Evolutionary conservation across 139 green algal genomes (phyloP).

Genomic region (Closterium sp.): DNA sequence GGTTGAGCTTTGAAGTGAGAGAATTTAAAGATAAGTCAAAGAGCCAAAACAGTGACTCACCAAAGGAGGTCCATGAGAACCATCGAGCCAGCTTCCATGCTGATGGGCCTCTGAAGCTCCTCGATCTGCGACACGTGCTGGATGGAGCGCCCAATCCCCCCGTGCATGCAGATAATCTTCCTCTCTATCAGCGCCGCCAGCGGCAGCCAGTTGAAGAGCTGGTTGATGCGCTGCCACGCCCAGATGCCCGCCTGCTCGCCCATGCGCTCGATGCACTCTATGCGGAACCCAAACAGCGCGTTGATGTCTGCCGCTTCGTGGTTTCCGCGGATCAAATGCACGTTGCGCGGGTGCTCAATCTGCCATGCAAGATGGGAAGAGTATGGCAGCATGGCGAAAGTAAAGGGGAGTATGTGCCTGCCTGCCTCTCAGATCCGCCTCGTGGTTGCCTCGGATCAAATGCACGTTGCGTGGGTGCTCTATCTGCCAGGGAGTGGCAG

Average conservation of each 20-base stretch:
- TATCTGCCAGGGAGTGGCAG: constrained; percentile 47
- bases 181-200: constrained; percentile 94
- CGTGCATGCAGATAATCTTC: constrained; percentile 97
- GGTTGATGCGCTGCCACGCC: constrained; percentile 94
- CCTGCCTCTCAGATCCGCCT: constrained; percentile 81
- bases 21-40: not conserved
- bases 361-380: not conserved
- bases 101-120: constrained; percentile 79
- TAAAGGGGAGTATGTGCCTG: too few relatives aligned
- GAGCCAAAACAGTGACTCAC: not conserved
- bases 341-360: constrained; percentile 83
- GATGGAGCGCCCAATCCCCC: constrained; percentile 93
- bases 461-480: constrained; percentile 90
- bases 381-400: too few relatives aligned
- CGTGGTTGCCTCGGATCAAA: constrained; percentile 98
- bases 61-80: constrained; percentile 92
- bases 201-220: constrained; percentile 98
- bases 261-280: constrained; percentile 94
- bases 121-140: constrained; percentile 86
- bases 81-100: constrained; percentile 89
- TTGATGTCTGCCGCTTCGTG: constrained; percentile 98
- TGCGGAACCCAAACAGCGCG: constrained; percentile 95
- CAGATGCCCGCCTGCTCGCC: constrained; percentile 74
- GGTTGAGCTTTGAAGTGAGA: too few relatives aligned
- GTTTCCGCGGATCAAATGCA: constrained; percentile 98